Evolutionary conservation across 306 rosid genomes (phyloP).

Genomic region (Albizia julibrissin): DNA sequence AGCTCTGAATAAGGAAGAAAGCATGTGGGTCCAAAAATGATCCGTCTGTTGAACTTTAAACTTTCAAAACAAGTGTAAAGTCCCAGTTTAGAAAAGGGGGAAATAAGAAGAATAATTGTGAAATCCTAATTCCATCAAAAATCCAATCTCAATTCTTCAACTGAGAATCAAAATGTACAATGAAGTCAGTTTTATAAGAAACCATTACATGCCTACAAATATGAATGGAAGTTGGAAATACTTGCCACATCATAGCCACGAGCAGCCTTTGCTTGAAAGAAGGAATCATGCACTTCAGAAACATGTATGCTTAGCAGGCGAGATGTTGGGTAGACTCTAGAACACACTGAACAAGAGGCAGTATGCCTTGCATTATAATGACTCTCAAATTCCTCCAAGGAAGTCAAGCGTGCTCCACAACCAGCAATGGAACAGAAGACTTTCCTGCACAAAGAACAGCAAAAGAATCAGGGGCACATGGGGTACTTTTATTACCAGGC

Average conservation of each 20-base stretch:
- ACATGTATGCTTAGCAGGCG: slow-evolving; percentile 80
- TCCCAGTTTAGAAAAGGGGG: not conserved
- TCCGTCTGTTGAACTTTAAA: slow-evolving; percentile 20
- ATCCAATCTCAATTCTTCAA: slow-evolving; percentile 9
- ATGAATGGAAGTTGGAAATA: slow-evolving; percentile 6
- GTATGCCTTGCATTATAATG: slow-evolving; percentile 88
- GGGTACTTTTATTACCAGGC: slow-evolving; percentile 2
- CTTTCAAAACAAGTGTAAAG: not conserved
- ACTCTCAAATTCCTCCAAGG: slow-evolving; percentile 83
- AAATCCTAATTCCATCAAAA: not conserved
- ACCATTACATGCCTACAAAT: not conserved
- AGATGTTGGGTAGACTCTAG: slow-evolving; percentile 83
- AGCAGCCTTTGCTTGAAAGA: slow-evolving; percentile 91
- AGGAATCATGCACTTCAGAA: slow-evolving; percentile 90
- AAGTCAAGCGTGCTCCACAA: slow-evolving; percentile 69
- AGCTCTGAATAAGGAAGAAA: not conserved
- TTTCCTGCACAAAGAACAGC: slow-evolving; percentile 47
- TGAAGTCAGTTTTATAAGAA: slow-evolving; percentile 1
- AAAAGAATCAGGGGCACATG: slow-evolving; percentile 18
- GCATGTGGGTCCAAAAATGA: slow-evolving; percentile 5
- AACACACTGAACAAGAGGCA: slow-evolving; percentile 86
- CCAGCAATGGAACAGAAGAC: slow-evolving; percentile 84
- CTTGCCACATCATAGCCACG: slow-evolving; percentile 84
- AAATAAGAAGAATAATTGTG: not conserved
- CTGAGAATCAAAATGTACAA: not conserved